Evolutionary conservation across 176 grass and related monocot species (phyloP).

Genomic region (Raddia guianensis): DNA sequence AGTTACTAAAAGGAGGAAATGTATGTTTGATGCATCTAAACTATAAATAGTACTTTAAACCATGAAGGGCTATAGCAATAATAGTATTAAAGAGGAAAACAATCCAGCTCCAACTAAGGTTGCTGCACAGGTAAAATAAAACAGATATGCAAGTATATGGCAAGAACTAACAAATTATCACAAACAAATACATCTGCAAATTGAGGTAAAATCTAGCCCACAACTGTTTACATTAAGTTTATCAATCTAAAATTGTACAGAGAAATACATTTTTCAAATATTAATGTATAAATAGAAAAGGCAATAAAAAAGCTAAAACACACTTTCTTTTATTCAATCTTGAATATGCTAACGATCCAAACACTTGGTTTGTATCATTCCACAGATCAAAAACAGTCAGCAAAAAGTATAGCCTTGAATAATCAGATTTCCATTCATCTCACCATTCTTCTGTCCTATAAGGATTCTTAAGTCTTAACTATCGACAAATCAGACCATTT

Average conservation of each 20-base stretch:
- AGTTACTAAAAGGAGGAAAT: too few species aligned
- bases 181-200: neutral
- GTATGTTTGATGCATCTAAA: neutral
- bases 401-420: neutral
- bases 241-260: neutral
- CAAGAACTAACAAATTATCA: neutral
- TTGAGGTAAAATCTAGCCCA: conserved; percentile 14
- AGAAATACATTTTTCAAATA: neutral
- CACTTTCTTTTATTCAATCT: neutral
- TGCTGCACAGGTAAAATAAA: conserved; percentile 10
- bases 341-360: neutral
- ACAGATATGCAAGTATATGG: neutral
- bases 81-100: neutral
- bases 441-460: neutral
- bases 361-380: neutral
- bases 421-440: neutral
- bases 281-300: neutral
- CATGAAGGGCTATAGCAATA: neutral
- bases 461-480: neutral
- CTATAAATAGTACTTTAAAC: neutral
- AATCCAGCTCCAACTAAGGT: neutral
- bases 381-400: neutral
- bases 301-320: conserved; percentile 9
- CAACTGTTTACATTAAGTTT: neutral
- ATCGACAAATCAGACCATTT: conserved; percentile 2